phyloP scores from a whole-genome alignment of 169 alveolate genomes.

The Babesia microti region DNA sequence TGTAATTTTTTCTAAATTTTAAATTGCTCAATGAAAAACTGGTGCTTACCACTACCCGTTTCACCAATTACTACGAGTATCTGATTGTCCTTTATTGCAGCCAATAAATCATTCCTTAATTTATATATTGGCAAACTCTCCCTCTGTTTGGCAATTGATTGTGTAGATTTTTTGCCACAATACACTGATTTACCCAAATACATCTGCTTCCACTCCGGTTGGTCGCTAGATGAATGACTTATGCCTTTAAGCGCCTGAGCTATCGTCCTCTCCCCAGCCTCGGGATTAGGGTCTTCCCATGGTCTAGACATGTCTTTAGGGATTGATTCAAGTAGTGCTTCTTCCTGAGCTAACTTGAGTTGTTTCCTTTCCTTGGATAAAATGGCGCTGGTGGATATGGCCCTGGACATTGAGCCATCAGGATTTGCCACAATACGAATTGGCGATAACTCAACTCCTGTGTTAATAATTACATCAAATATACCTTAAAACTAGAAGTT shows the following conservation, averaged over 20 bases:
- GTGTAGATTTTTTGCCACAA: conserved; percentile 56
- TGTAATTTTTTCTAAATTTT: not conserved
- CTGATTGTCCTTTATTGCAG: conserved; percentile 79
- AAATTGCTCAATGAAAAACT: not conserved
- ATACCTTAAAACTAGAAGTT: not conserved
- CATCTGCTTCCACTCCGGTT: conserved; percentile 83
- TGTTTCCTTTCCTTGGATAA: conserved; percentile 83
- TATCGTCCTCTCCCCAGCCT: conserved; percentile 78
- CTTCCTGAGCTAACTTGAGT: conserved; percentile 60
- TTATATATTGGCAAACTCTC: conserved; percentile 89
- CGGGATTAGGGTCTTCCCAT: conserved; percentile 83
- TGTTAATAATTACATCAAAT: too few relatives aligned
- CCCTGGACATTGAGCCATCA: conserved; percentile 82
- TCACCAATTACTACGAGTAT: conserved; percentile 96
- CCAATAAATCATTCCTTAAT: conserved; percentile 78
- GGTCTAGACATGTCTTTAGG: conserved; percentile 78
- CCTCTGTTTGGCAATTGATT: conserved; percentile 83
- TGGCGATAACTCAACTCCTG: conserved; percentile 76
- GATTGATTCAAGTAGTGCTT: conserved; percentile 66
- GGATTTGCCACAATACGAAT: conserved; percentile 80
- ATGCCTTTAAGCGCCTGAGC: conserved; percentile 59
- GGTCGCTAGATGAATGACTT: conserved; percentile 51
- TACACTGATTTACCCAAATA: conserved; percentile 60
- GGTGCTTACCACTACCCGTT: conserved; percentile 90
- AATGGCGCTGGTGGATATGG: conserved; percentile 74